Evolutionary conservation across 2,329 filamentous ascomycete species (phyloP).

Genomic region (Zymoseptoria crescenta): DNA sequence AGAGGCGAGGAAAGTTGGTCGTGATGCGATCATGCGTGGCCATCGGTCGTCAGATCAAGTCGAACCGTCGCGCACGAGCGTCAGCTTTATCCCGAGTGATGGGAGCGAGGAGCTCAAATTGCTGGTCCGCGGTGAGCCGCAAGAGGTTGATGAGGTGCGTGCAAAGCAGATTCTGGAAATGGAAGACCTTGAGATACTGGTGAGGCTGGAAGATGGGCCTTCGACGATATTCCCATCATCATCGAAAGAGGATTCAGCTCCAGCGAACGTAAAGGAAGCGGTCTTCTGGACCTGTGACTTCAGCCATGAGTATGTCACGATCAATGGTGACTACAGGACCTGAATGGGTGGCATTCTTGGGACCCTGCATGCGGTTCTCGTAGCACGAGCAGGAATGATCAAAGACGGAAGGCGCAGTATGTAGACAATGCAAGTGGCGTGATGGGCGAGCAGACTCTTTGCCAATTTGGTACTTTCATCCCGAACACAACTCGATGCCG

Average conservation of each 20-base stretch:
- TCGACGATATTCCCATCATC: neutral
- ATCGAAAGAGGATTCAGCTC: conserved; percentile 29
- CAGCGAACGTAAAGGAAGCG: conserved; percentile 40
- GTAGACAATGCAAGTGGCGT: neutral
- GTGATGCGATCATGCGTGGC: too few species aligned
- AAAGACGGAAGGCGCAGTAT: neutral
- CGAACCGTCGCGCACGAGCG: conserved; percentile 61
- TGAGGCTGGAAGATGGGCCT: conserved; percentile 59
- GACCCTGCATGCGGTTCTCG: neutral
- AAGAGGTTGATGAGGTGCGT: conserved; percentile 66
- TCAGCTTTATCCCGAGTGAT: conserved; percentile 70
- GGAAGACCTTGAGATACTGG: conserved; percentile 72
- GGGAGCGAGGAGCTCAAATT: conserved; percentile 70
- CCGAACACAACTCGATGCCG: too few species aligned
- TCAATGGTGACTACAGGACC: conserved; percentile 61
- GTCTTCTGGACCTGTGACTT: conserved; percentile 83
- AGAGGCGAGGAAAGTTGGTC: too few species aligned
- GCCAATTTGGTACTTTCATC: too few species aligned
- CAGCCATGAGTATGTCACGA: conserved; percentile 71
- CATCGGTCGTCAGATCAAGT: conserved; percentile 39
- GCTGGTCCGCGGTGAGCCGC: conserved; percentile 71
- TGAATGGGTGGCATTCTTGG: conserved; percentile 25
- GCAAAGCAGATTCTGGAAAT: conserved; percentile 70
- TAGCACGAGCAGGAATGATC: neutral
- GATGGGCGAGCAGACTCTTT: too few species aligned